Percentiles rank a stretch among this genome's conserved stretches.
Conservation (phyloP, 768 basidiomycete genomes). For the Boletus patriciae region DNA sequence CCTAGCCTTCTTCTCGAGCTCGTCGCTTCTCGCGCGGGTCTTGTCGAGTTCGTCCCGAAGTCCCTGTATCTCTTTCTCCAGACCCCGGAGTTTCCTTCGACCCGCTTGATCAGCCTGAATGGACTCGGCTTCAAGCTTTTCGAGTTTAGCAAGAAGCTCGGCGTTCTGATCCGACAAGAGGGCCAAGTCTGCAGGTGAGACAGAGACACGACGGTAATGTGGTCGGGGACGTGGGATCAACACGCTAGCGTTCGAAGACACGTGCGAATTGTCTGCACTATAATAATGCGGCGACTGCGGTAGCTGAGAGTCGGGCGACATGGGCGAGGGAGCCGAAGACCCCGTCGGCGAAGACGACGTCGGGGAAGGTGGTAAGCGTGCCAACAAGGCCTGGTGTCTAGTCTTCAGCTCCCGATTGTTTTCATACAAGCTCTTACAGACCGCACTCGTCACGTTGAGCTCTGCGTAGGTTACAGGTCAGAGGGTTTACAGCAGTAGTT, state of each 20-base stretch:
- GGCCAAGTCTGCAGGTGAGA: conserved; percentile 67
- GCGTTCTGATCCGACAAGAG: conserved; percentile 80
- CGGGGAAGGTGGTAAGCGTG: conserved; percentile 56
- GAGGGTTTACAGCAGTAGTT: conserved; percentile 3
- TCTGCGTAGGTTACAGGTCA: conserved; percentile 41
- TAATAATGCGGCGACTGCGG: conserved; percentile 38
- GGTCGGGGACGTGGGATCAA: conserved; percentile 26
- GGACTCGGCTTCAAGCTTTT: conserved; percentile 73
- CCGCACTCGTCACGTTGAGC: conserved; percentile 63
- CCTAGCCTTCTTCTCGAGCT: conserved; percentile 67
- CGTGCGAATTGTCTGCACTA: conserved; percentile 26
- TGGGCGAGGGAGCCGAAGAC: conserved; percentile 24
- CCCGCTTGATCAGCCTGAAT: conserved; percentile 64
- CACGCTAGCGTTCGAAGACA: conserved; percentile 18
- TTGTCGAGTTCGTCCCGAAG: conserved; percentile 75
- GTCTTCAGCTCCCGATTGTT: conserved; percentile 66
- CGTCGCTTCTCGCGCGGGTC: conserved; percentile 67
- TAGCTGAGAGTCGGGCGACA: conserved; percentile 27
- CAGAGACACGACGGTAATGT: conserved; percentile 48
- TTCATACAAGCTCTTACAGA: conserved; percentile 68
- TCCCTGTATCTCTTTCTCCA: conserved; percentile 79
- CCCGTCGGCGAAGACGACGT: conserved; percentile 33
- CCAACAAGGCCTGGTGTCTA: conserved; percentile 69
- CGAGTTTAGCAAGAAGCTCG: conserved; percentile 72
- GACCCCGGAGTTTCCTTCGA: conserved; percentile 61